Evolutionary conservation across 192 early-diverging fungal genomes (phyloP), one percentile per base, ranked within the genome.

Genomic region (Allomyces arbusculus): DNA sequence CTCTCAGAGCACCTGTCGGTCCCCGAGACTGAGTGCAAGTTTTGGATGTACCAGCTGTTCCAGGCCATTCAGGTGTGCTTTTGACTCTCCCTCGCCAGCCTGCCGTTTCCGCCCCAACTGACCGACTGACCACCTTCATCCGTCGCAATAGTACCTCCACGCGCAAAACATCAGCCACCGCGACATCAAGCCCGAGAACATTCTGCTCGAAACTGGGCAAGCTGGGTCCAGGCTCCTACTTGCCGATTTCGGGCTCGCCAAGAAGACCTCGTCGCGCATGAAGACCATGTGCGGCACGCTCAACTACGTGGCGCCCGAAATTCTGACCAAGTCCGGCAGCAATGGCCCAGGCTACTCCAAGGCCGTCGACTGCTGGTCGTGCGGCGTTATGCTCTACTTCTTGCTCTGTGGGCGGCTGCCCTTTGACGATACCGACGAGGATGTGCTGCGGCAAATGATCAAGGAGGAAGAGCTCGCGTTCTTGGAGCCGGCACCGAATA

Each of bases 201-300:
- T 87, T 63, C 70, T 91, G 61, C 70, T 88, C 28, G 74, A 72
- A 8, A 68, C 70, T n/a, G 73, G 74, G 22, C 64, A 68, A n/a
- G 71, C 76, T 14, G 81, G 75, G 64, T 71, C 82, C 50, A 83
- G 84, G 64, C 74, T 91, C 64, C 81, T 90, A 79, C 80, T 94
- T 55, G 84, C 87, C 6, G 91, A 94, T 69, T 94, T 94, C 78
- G 91, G 91, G 14, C 80, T 94, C 76, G 91, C 91, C 61, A 79
- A 84, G 50, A 77, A 83, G 44, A 74, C 33, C 4, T 40, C 33
- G 33, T 40, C 79, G 68, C 77, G 86, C 14, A 88, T 94, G 89
- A 86, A 77, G 67, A 94, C 91, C 20, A 88, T 91, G 73, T 94
- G 91, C 26, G 62, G 24, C 9, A 40, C 44, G 43, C 61, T 19